Evolutionary conservation across 2,329 filamentous ascomycete genomes (phyloP).

Genomic region (Penicillium sp.): DNA sequence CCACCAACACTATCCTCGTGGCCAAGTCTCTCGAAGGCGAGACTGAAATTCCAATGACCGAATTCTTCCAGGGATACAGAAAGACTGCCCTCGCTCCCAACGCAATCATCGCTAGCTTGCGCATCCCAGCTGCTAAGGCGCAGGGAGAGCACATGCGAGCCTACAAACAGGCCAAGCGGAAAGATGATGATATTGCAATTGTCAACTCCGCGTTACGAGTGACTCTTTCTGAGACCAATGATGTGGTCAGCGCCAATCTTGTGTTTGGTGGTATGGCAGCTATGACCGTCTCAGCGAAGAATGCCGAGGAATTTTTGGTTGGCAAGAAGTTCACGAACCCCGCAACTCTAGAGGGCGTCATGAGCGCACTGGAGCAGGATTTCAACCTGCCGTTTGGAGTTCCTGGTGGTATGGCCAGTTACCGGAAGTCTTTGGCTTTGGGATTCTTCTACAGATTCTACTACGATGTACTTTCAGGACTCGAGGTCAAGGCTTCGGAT

Average conservation of each 20-base stretch:
- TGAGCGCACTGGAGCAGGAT: conserved; percentile 84
- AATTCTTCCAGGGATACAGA: conserved; percentile 91
- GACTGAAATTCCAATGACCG: conserved; percentile 82
- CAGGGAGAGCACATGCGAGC: conserved; percentile 82
- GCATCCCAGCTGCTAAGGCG: conserved; percentile 73
- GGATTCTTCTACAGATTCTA: conserved; percentile 98
- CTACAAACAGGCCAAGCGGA: conserved; percentile 95
- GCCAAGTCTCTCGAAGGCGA: conserved; percentile 73
- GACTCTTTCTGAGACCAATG: conserved; percentile 65
- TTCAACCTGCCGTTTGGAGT: conserved; percentile 89
- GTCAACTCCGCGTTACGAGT: conserved; percentile 85
- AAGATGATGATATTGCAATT: conserved; percentile 98
- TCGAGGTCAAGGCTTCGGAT: conserved; percentile 50
- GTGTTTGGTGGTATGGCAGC: conserved; percentile 96
- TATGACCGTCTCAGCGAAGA: conserved; percentile 82
- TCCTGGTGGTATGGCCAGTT: conserved; percentile 96
- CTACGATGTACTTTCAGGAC: conserved; percentile 72
- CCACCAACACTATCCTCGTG: conserved; percentile 76
- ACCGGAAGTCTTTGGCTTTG: conserved; percentile 83
- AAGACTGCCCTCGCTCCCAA: conserved; percentile 77
- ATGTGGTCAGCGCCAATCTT: conserved; percentile 72
- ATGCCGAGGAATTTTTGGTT: conserved; percentile 69
- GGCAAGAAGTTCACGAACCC: conserved; percentile 80
- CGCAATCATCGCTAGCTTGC: conserved; percentile 80
- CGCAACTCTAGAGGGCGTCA: conserved; percentile 80